Evolutionary conservation across 345 rosid species (phyloP), one percentile per base, ranked within the genome.

Genomic region (Acer saccharum): DNA sequence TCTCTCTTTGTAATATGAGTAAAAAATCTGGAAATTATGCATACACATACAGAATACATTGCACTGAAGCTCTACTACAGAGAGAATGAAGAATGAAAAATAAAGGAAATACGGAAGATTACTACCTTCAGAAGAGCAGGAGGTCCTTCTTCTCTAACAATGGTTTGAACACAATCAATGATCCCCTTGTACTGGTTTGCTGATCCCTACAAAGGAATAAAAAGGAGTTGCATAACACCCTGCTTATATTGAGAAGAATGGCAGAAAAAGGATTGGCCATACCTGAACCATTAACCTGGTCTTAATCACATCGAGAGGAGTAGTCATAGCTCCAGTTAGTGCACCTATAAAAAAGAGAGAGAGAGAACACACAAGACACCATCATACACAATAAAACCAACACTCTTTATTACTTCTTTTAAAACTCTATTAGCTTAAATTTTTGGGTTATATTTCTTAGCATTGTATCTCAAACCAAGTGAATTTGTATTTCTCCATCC

Each of bases 261-360:
- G 52, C 6, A 35, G 61, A 76, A 25, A 52, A 64, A 18, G 79
- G 10, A 76, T 83, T 69, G 7, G 0, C 62, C 35, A 54, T 84
- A 94, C 99, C 97, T 96, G 98, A 90, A 89, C 86, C 99, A 96
- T 96, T 83, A 94, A 82, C 68, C 99, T 92, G 63, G 99, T 96
- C 86, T 96, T 96, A 75, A 96, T 91, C 79, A 96, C 98, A 83
- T 94, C 99, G 14, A 92, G 97, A 8, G 99, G 99, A 67, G 99
- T 94, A 71, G 99, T 96, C 78, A 94, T 88, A 60, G 98, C 99
- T 83, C 98, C 99, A 14, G 99, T 96, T 67, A 94, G 79, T 68
- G 98, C 99, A 78, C 98, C 99, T 94, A 50, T 67, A 78, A 74
- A 72, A 29, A n/a, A 68, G 39, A 68, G 39, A 14, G 27, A 65